Conservation (phyloP, 1,139 yeast species). For the Magnusiomyces tetraspermus region DNA sequence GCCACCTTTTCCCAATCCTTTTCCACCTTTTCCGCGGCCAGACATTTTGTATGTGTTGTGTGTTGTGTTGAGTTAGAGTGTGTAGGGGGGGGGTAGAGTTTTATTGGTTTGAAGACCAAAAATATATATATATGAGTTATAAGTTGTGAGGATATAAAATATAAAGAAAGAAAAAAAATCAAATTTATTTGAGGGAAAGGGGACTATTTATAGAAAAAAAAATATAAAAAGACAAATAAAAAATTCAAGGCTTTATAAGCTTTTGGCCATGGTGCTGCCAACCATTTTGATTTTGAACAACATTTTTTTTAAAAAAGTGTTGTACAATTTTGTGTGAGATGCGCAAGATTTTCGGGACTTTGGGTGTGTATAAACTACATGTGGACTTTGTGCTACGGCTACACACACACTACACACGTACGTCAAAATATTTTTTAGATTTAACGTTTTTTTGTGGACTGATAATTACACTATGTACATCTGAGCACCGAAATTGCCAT, state of each 20-base stretch:
- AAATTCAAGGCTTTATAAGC: background rate
- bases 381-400: no score
- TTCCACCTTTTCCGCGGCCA: slow-evolving; percentile 99
- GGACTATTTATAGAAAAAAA: no score
- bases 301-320: background rate
- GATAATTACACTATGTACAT: slow-evolving; percentile 15
- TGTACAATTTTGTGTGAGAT: background rate
- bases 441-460: slow-evolving; percentile 8
- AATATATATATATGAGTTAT: no score
- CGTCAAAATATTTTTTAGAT: no score
- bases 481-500: slow-evolving; percentile 12
- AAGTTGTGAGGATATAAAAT: no score
- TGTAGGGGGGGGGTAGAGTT: background rate
- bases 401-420: no score
- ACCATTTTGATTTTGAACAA: background rate
- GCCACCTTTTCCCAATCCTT: slow-evolving; percentile 98
- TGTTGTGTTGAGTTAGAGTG: slow-evolving; percentile 3
- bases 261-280: background rate
- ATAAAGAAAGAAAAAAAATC: no score
- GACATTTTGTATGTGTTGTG: slow-evolving; percentile 52
- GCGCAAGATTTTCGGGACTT: background rate
- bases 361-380: no score
- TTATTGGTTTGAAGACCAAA: background rate
- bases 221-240: no score
- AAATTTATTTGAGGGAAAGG: no score